Evolutionary conservation across 140 eudicot species (phyloP).

Genomic region (Eryngium alpinum): DNA sequence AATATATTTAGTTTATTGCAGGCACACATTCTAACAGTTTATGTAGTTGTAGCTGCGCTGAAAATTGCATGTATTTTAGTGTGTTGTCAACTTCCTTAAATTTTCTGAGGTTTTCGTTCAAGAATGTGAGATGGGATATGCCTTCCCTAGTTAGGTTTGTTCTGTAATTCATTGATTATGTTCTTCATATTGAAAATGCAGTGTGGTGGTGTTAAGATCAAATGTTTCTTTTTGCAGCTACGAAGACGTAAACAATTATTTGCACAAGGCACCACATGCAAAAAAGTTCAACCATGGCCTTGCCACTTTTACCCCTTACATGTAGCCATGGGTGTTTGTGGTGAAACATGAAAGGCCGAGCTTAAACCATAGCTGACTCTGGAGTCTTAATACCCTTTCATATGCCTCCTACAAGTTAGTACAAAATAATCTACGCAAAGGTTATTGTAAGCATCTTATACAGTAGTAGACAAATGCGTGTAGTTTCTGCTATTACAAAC

Average conservation of each 20-base stretch:
- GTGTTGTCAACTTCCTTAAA: too few species aligned
- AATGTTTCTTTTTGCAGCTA: conserved; percentile 27
- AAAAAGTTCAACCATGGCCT: conserved; percentile 71
- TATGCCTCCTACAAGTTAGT: conserved; percentile 75
- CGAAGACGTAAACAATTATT: conserved; percentile 58
- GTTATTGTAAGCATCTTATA: not conserved
- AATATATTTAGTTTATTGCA: too few species aligned
- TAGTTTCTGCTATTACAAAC: not conserved
- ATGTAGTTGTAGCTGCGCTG: too few species aligned
- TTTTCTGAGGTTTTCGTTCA: too few species aligned
- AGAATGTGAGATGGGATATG: too few species aligned
- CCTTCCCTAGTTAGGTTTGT: too few species aligned
- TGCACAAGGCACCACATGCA: conserved; percentile 66
- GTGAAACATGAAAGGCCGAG: conserved; percentile 51
- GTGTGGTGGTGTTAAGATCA: not conserved
- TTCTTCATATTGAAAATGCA: not conserved
- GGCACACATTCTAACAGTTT: too few species aligned
- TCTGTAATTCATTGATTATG: not conserved
- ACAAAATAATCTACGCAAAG: not conserved
- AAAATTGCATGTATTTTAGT: too few species aligned
- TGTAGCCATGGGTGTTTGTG: conserved; percentile 88
- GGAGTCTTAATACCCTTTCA: conserved; percentile 52
- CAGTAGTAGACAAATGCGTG: not conserved
- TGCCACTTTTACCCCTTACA: conserved; percentile 84
- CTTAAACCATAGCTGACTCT: conserved; percentile 73